phyloP scores from a whole-genome alignment of 768 basidiomycete species.

The Mycena filopes region DNA sequence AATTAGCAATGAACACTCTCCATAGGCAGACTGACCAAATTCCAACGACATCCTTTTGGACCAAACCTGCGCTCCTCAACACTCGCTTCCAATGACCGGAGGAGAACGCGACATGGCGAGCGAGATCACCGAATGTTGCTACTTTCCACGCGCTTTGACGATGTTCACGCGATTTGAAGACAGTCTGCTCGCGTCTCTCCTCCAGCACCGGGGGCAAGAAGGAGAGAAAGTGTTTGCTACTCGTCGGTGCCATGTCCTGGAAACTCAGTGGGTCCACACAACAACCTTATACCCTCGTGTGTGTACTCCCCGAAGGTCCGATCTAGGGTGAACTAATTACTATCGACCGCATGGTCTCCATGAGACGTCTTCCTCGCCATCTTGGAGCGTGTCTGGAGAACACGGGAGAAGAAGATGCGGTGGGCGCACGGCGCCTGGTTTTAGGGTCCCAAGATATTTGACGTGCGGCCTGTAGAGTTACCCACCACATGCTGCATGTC shows the following conservation, averaged over 20 bases:
- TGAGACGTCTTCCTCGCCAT: too few relatives aligned
- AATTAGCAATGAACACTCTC: background rate
- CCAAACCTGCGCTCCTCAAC: background rate
- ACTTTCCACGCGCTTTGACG: background rate
- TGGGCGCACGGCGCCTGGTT: too few relatives aligned
- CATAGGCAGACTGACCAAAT: background rate
- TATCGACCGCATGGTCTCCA: too few relatives aligned
- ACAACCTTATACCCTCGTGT: background rate
- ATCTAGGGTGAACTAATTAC: too few relatives aligned
- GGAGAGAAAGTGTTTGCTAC: background rate
- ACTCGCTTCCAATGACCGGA: background rate
- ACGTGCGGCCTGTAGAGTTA: background rate
- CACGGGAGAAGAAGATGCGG: too few relatives aligned
- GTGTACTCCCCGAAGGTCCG: too few relatives aligned
- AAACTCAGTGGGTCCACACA: background rate
- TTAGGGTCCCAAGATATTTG: too few relatives aligned
- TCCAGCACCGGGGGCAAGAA: background rate
- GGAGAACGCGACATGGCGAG: background rate
- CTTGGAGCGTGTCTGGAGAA: too few relatives aligned
- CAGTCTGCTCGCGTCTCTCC: background rate
- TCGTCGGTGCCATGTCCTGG: background rate
- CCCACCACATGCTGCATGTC: background rate
- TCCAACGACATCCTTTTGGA: background rate
- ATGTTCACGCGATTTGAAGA: conserved; percentile 1
- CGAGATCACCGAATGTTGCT: background rate